Percentiles rank a stretch among this genome's conserved stretches.
These are phyloP conservation scores for Leccinellum albellum DNA, from an alignment of 768 basidiomycete species.

Conservation along the genomic window DNA sequence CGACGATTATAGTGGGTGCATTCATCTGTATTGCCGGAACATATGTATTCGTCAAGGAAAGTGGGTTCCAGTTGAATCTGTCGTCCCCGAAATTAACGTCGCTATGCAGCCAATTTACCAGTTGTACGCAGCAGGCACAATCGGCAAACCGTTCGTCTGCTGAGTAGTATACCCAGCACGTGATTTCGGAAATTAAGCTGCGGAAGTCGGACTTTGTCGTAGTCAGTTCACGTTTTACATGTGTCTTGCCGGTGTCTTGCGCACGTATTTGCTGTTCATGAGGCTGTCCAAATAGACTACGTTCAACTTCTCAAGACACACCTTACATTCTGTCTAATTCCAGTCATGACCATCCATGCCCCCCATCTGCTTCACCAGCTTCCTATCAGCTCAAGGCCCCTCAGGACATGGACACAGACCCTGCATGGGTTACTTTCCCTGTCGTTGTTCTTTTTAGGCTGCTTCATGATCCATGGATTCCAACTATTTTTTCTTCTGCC, in stretches of 20 bases:
- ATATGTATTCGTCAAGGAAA: conserved; percentile 49
- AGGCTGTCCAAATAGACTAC: conserved; percentile 12
- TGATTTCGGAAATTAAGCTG: conserved; percentile 8
- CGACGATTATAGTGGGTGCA: conserved; percentile 39
- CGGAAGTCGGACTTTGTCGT: conserved; percentile 11
- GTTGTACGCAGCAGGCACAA: conserved; percentile 35
- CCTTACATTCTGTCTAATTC: not conserved
- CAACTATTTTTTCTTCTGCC: conserved; percentile 74
- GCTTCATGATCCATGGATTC: conserved; percentile 64
- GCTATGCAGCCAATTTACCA: conserved; percentile 41
- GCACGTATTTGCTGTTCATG: not conserved
- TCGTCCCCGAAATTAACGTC: not conserved
- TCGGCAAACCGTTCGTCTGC: conserved; percentile 44
- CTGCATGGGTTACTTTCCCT: conserved; percentile 50
- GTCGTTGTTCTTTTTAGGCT: conserved; percentile 58
- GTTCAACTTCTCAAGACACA: not conserved
- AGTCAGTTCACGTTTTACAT: conserved; percentile 11
- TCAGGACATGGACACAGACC: conserved; percentile 49
- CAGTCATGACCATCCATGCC: conserved; percentile 19
- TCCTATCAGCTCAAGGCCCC: conserved; percentile 52
- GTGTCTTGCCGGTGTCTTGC: not conserved
- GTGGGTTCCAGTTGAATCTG: conserved; percentile 1
- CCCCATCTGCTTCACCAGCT: conserved; percentile 36
- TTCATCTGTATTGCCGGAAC: conserved; percentile 43
- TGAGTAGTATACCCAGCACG: conserved; percentile 22